Base-by-base conservation (phyloP, 768 basidiomycete species). In the Exsudoporus frostii region DNA sequence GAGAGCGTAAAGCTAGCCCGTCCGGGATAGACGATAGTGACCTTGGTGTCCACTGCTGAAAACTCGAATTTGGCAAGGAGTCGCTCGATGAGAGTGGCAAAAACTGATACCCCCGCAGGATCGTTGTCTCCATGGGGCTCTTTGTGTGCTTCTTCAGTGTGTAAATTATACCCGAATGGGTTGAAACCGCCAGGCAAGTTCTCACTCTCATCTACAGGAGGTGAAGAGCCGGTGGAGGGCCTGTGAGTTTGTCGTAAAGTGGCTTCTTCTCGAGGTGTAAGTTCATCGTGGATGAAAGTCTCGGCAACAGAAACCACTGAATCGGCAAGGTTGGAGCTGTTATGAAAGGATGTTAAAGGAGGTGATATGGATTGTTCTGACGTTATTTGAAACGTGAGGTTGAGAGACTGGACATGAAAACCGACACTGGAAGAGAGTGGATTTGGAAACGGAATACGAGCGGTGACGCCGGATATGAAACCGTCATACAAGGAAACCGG, bases 281-380 rank as follows among this genome's bases (percentile, higher is more conserved):
- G 74, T 63, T 94, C 91, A 57, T 90, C 79, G 43, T 94, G 88
- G 24, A 96, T 75, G 71, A 98, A 98, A 4, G 86, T 84, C 59
- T 92, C 86, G 2, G 93, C 90, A 14, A 88, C 82, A n/a, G 85
- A 86, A 25, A 80, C 79, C n/a, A 92, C 85, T 22, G 93, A 93
- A 42, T 85, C 82, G 5, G 90, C 75, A 14, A 95, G 77, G 64
- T 85, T 79, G 36, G 68, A 55, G 45, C 61, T 61, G 17, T 64
- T 37, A 39, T 48, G 45, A 45, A 54, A 62, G 17, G 59, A 56
- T 6, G 53, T 50, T 20, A 48, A 45, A 25, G 30, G 36, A 43
- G 53, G 44, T 42, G 60, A 45, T 61, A 38, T 27, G 39, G 48
- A 49, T 36, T 62, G 53, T 43, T 62, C 60, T 42, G 51, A 67